phyloP scores from a whole-genome alignment of 2,329 filamentous ascomycete species.

The Stemphylium beticola region DNA sequence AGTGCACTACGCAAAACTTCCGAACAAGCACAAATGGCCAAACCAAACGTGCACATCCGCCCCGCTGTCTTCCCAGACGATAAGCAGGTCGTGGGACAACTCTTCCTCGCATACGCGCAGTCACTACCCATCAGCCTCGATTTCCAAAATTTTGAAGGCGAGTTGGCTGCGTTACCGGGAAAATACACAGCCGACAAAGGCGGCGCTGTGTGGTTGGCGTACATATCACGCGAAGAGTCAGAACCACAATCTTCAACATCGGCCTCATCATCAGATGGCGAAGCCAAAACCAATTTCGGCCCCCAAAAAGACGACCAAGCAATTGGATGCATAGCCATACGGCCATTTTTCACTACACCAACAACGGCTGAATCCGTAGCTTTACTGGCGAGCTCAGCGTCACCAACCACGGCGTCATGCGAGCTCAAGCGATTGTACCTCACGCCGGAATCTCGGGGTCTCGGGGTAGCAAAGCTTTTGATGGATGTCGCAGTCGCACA shows the following conservation, averaged over 20 bases:
- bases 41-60: slow-evolving; percentile 15
- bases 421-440: slow-evolving; percentile 68
- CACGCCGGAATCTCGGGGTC: slow-evolving; percentile 54
- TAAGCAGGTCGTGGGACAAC: slow-evolving; percentile 38
- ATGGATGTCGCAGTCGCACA: slow-evolving; percentile 53
- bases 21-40: not conserved
- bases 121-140: slow-evolving; percentile 61
- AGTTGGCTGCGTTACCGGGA: slow-evolving; percentile 61
- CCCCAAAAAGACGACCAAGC: slow-evolving; percentile 20
- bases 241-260: not conserved
- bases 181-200: slow-evolving; percentile 56
- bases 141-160: slow-evolving; percentile 62
- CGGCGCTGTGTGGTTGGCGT: slow-evolving; percentile 59
- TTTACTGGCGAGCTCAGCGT: slow-evolving; percentile 8
- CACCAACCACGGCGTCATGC: slow-evolving; percentile 36
- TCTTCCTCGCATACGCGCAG: slow-evolving; percentile 51
- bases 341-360: slow-evolving; percentile 43
- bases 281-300: not conserved
- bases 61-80: slow-evolving; percentile 53
- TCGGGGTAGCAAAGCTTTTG: slow-evolving; percentile 58
- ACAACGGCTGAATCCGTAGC: slow-evolving; percentile 7
- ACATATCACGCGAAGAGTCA: slow-evolving; percentile 6
- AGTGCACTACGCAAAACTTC: not conserved
- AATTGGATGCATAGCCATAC: slow-evolving; percentile 60
- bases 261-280: not conserved